phyloP scores from a whole-genome alignment of 805 yeast species.

The Yarrowia deformans region DNA sequence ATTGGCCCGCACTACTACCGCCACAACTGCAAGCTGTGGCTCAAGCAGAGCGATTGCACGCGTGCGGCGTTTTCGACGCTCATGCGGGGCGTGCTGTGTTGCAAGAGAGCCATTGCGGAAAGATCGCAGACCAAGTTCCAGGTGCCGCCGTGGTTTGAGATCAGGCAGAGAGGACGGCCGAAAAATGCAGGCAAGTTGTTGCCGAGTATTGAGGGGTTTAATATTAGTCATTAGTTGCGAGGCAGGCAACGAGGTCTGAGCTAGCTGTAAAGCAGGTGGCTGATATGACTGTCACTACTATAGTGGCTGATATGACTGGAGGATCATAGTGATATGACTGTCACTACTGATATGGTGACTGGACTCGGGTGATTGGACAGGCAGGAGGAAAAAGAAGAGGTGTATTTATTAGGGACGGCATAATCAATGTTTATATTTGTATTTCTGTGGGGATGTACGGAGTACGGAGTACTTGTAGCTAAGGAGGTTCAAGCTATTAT shows the following conservation, averaged over 20 bases:
- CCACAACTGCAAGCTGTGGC: constrained; percentile 37
- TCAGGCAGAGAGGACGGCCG: constrained; percentile 29
- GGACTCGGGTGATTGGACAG: too few relatives aligned
- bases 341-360: neutral
- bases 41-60: constrained; percentile 34
- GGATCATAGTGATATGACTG: too few relatives aligned
- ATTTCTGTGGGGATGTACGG: too few relatives aligned
- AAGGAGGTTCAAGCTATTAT: too few relatives aligned
- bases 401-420: constrained; percentile 18
- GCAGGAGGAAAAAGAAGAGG: neutral
- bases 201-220: constrained; percentile 31
- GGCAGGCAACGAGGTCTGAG: too few relatives aligned
- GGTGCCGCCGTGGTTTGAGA: constrained; percentile 37
- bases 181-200: constrained; percentile 29
- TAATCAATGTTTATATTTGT: neutral
- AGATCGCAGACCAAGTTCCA: constrained; percentile 28
- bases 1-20: constrained; percentile 35
- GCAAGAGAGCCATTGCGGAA: constrained; percentile 32
- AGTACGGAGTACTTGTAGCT: too few relatives aligned
- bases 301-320: too few relatives aligned
- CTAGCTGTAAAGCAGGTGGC: too few relatives aligned
- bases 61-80: constrained; percentile 19
- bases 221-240: neutral
- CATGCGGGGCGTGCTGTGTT: constrained; percentile 25
- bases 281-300: too few relatives aligned